phyloP scores from a whole-genome alignment of 768 basidiomycete genomes.

The Leccinum truebloodii region DNA sequence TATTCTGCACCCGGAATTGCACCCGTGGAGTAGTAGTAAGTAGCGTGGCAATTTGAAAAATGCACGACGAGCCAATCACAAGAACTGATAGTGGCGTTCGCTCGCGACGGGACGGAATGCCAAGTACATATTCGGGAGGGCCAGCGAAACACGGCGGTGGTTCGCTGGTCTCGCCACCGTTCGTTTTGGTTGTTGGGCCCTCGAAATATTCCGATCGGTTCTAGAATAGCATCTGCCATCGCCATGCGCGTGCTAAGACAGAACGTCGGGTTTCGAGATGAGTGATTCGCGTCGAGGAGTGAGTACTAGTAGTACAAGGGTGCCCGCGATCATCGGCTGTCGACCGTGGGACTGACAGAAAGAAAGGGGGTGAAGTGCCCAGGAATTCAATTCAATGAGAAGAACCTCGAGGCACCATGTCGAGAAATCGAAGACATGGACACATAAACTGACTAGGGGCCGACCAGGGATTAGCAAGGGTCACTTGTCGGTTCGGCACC shows the following conservation, averaged over 20 bases:
- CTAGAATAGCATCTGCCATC: no score
- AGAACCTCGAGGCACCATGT: background rate
- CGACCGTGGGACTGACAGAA: background rate
- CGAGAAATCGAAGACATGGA: background rate
- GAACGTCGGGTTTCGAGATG: no score
- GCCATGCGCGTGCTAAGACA: no score
- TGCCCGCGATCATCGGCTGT: background rate
- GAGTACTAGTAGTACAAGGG: background rate
- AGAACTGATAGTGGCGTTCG: background rate
- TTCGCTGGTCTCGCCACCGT: no score
- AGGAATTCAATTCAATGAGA: background rate
- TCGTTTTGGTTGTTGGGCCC: no score
- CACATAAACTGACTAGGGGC: background rate
- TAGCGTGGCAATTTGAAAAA: background rate
- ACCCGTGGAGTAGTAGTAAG: no score
- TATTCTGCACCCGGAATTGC: background rate
- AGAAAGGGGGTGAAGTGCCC: background rate
- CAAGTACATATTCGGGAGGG: background rate
- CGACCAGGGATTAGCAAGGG: background rate
- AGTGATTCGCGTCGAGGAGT: no score
- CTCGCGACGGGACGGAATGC: background rate
- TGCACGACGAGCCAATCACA: background rate
- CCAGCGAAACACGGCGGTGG: background rate
- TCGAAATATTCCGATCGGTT: no score
- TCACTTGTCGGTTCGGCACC: background rate